Base-by-base conservation (phyloP, 108 stramenopile genomes). In the Seminavis robusta region DNA sequence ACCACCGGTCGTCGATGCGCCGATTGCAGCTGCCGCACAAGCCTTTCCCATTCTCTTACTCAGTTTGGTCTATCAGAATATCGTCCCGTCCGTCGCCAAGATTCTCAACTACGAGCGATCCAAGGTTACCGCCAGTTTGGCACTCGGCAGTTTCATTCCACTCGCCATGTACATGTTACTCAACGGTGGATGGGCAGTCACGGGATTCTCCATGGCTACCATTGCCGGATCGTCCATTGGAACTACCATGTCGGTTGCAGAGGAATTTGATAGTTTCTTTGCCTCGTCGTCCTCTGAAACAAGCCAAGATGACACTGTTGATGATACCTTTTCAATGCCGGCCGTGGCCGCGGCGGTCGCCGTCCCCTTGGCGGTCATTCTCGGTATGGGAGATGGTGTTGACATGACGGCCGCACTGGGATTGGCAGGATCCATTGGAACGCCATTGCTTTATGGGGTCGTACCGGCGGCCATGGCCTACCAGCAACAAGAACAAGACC, bases 61-160 rank as follows among this genome's bases (percentile, higher is more conserved):
- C 4, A 60, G 50, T 21, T 46, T 83, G 42, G 69, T 81, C 15
- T 86, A 73, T 59, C 88, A 90, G 52, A 90, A 90, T 53, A 86
- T 90, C 62, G 83, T 90, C 3, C 88, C 88, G 23, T 75, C 78
- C 31, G 54, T 90, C 13, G 75, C 77, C 32, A 76, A 81, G 44
- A 37, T 86, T 5, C 36, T 86, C 19, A 56, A 84, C 20, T 90
- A 86, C 54, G 82, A 86, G 41, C 63, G 88, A 19, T 52, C 53
- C 11, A 76, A 84, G 59, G 45, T 62, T 16, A 52, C 56, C 3
- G 43, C 68, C n/a, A 76, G 84, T 25, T 67, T 90, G 8, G 53
- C 61, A 10, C 26, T 81, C 30, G 88, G 88, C 28, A 79, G 80
- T 0, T 61, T 74, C 34, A 45, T 90, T 15, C 88, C 88, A 6